Evolutionary conservation across 306 rosid genomes (phyloP), one percentile per base, ranked within the genome.

Genomic region (Prunus padus): DNA sequence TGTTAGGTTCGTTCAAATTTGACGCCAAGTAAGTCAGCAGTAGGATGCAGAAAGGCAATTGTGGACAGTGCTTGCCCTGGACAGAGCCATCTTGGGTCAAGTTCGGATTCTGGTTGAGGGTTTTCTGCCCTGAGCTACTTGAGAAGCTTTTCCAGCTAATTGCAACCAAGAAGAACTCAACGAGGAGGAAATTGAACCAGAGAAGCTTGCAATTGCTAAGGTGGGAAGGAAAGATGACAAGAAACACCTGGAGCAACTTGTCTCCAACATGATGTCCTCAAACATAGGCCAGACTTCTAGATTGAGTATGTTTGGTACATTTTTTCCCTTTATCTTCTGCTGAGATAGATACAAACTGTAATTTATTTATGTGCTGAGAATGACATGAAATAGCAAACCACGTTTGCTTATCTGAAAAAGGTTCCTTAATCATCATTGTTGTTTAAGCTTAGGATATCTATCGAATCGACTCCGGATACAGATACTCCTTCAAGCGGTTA

Each of bases 161-260:
- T 25, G 14, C 46, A 11, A 51, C 12, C 63, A 69, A 51, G 23
- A 69, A n/a, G 26, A 37, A 18, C 23, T 26, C 73, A 16, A 37
- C 9, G 95, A 87, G 71, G 98, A 93, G 81, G 97, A 90, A 84
- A 96, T 89, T 68, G 97, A 93, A 82, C 93, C 95, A 10, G 98
- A 89, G 78, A 89, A 89, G 75, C 98, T 89, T 67, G 97, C 98
- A 33, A 88, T 91, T 18, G 98, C 95, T 45, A 93, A 90, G 80
- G 95, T 90, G 71, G 98, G 98, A 64, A 92, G 94, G 74, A 94
- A 90, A 79, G 98, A 90, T 74, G 96, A 93, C 1, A 93, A 93
- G 83, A 89, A 93, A 86, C 96, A 91, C 82, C 90, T 93, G 40
- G 93, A 93, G 74, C 93, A 93, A 67, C 96, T 89, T 56, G 83